Evolutionary conservation across 257 asterid species (phyloP).

Genomic region (Thymus mandschuricus): DNA sequence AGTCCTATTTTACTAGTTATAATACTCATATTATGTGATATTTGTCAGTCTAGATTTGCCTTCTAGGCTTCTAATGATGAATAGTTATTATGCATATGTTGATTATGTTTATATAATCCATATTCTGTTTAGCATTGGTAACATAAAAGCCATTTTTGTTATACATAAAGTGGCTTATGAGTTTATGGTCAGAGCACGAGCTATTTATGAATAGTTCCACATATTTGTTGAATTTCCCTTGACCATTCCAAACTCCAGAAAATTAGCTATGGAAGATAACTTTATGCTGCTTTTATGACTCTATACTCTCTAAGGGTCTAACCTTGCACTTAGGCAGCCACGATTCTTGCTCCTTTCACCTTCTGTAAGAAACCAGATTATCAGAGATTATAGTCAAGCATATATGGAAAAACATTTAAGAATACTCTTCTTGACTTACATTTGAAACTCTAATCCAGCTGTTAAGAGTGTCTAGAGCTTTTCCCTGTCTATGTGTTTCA

Average conservation of each 20-base stretch:
- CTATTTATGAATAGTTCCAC: neutral
- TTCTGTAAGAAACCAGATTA: constrained; percentile 24
- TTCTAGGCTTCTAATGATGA: neutral
- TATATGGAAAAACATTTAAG: neutral
- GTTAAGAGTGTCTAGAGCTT: constrained; percentile 49
- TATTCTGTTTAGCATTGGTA: neutral
- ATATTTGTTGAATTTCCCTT: neutral
- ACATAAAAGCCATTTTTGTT: neutral
- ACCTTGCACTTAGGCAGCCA: constrained; percentile 19
- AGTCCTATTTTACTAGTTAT: constrained; percentile 6
- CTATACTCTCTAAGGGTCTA: neutral
- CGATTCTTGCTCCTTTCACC: constrained; percentile 24
- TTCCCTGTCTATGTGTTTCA: constrained; percentile 51
- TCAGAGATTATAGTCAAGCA: neutral
- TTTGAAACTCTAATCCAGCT: constrained; percentile 45
- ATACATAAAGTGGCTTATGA: no score
- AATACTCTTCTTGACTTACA: constrained; percentile 31
- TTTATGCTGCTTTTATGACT: constrained; percentile 3
- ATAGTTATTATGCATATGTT: constrained; percentile 11
- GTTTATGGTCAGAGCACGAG: neutral
- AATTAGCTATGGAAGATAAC: neutral
- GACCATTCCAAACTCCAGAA: constrained; percentile 1
- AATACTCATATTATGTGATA: no score
- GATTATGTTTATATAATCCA: neutral
- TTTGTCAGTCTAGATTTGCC: neutral